phyloP scores from a whole-genome alignment of 768 basidiomycete species.

The Chlorophyllum brunneum region DNA sequence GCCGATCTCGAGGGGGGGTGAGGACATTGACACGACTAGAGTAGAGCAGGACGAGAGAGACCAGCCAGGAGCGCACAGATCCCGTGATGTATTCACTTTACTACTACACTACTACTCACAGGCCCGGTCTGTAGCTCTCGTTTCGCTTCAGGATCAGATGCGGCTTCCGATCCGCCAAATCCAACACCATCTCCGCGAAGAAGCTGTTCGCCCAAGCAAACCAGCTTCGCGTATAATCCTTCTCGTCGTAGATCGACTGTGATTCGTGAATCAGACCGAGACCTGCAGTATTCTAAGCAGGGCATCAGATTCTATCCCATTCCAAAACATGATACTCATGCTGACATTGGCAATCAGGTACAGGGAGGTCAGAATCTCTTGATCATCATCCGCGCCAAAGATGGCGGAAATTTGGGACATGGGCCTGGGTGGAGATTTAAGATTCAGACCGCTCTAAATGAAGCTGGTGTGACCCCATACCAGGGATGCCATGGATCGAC shows the following conservation, averaged over 20 bases:
- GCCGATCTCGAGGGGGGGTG: slow-evolving; percentile 73
- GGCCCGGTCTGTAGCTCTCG: slow-evolving; percentile 49
- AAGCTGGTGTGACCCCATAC: slow-evolving; percentile 25
- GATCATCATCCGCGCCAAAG: slow-evolving; percentile 70
- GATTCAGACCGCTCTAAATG: not conserved
- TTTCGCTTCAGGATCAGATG: slow-evolving; percentile 55
- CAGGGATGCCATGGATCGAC: slow-evolving; percentile 71
- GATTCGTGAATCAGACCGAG: slow-evolving; percentile 81
- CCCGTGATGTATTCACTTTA: slow-evolving; percentile 12
- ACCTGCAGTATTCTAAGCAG: slow-evolving; percentile 59
- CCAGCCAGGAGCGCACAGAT: slow-evolving; percentile 6
- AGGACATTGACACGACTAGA: slow-evolving; percentile 41
- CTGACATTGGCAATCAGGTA: slow-evolving; percentile 69
- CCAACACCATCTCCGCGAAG: slow-evolving; percentile 79
- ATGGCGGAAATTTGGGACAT: slow-evolving; percentile 78
- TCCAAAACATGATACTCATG: slow-evolving; percentile 1
- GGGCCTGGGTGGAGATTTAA: slow-evolving; percentile 41
- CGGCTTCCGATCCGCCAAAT: slow-evolving; percentile 72
- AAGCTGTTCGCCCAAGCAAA: slow-evolving; percentile 86
- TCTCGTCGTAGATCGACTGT: slow-evolving; percentile 53
- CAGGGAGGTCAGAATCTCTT: slow-evolving; percentile 58
- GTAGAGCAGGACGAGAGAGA: slow-evolving; percentile 7
- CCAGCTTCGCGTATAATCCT: slow-evolving; percentile 67
- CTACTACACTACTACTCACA: not conserved
- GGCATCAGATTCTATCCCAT: not conserved